Evolutionary conservation across 2,329 filamentous ascomycete species (phyloP).

Genomic region (Cordyceps cateniannulata): DNA sequence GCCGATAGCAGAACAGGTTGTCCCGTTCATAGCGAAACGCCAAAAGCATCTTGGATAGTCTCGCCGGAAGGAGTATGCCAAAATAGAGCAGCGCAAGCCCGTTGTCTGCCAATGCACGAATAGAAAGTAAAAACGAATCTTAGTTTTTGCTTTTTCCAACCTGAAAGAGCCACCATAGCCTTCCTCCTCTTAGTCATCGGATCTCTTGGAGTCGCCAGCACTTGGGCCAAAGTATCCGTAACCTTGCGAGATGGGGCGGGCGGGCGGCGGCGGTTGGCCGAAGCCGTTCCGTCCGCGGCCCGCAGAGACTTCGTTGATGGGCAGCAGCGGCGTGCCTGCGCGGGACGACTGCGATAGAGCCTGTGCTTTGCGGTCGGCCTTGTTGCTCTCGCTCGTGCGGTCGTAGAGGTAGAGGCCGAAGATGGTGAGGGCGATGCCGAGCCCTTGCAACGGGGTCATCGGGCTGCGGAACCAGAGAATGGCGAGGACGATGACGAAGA

Average conservation of each 20-base stretch:
- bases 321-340: constrained; percentile 51
- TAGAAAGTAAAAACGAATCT: not conserved
- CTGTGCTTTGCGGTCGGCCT: constrained; percentile 76
- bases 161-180: not conserved
- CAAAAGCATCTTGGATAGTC: not conserved
- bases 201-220: constrained; percentile 49
- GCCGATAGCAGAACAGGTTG: not conserved
- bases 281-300: constrained; percentile 1
- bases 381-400: constrained; percentile 79
- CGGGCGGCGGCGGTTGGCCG: not conserved
- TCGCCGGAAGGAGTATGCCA: not conserved
- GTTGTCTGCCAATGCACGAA: constrained; percentile 1
- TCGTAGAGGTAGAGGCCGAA: constrained; percentile 93
- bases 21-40: too few relatives aligned
- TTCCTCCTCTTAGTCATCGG: constrained; percentile 35
- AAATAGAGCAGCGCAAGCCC: not conserved
- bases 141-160: not conserved
- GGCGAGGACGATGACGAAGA: constrained; percentile 92
- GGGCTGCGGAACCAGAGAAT: constrained; percentile 94
- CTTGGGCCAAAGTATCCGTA: constrained; percentile 38
- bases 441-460: constrained; percentile 74
- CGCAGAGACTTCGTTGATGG: constrained; percentile 41
- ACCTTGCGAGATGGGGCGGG: constrained; percentile 25
- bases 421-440: constrained; percentile 85
- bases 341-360: constrained; percentile 42